Percentiles rank a stretch among this genome's conserved stretches.
Evolutionary conservation across 805 yeast species (phyloP).

Genomic region (Zygoascus tannicola): DNA sequence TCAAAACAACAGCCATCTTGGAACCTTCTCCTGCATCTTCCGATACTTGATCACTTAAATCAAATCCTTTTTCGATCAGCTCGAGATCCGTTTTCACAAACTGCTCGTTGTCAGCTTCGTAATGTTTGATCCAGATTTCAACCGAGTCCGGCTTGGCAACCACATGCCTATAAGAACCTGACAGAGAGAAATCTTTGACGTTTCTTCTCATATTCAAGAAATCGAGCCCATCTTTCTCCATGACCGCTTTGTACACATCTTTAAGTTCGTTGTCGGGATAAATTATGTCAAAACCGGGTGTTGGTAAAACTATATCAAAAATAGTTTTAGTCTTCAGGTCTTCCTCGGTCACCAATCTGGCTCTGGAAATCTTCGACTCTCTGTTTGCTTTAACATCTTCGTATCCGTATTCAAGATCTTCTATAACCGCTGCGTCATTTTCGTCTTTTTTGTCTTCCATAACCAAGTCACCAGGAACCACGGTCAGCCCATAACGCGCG

Average conservation of each 20-base stretch:
- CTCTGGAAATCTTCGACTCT: slow-evolving; percentile 42
- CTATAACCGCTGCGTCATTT: slow-evolving; percentile 9
- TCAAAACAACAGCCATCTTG: slow-evolving; percentile 62
- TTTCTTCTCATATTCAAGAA: slow-evolving; percentile 79
- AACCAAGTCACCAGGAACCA: slow-evolving; percentile 78
- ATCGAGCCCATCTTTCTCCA: slow-evolving; percentile 72
- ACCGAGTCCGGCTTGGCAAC: slow-evolving; percentile 57
- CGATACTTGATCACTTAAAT: slow-evolving; percentile 7
- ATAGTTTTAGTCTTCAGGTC: slow-evolving; percentile 61
- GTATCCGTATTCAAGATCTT: slow-evolving; percentile 41
- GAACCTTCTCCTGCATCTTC: slow-evolving; percentile 32
- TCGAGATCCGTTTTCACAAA: slow-evolving; percentile 74
- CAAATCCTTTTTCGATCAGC: slow-evolving; percentile 30
- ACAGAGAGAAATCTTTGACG: slow-evolving; percentile 78
- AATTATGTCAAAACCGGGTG: slow-evolving; percentile 88
- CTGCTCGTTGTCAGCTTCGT: slow-evolving; percentile 56
- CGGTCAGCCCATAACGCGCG: slow-evolving; percentile 54
- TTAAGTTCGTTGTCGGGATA: slow-evolving; percentile 67
- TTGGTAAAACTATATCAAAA: slow-evolving; percentile 84
- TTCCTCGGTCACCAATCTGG: slow-evolving; percentile 63
- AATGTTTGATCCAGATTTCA: slow-evolving; percentile 53
- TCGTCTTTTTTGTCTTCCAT: slow-evolving; percentile 27
- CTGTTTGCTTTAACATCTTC: slow-evolving; percentile 50
- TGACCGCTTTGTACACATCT: slow-evolving; percentile 55
- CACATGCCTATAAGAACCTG: slow-evolving; percentile 80